Base-by-base conservation (phyloP, 768 basidiomycete genomes). In the Lactifluus subvellereus region DNA sequence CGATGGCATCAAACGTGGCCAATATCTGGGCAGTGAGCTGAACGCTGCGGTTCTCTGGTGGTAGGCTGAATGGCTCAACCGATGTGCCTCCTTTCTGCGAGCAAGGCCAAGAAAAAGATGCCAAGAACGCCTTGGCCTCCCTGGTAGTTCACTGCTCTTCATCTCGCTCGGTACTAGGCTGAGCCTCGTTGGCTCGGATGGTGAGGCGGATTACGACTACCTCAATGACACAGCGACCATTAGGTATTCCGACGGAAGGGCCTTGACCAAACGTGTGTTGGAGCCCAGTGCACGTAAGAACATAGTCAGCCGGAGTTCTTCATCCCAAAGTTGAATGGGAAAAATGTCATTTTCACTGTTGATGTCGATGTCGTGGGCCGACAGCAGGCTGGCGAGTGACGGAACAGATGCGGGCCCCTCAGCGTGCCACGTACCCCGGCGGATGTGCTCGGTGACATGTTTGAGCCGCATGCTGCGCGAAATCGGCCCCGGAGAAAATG, bases 1-100 rank as follows among this genome's bases (percentile, higher is more conserved):
- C 80, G 49, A 89, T 76, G 37, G 79, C 77, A 63, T 89, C 86
- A 6, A 85, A 68, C 6, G 87, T 80, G 70, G 79, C 77, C 4
- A 84, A 72, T 11, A 82, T 69, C 67, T 93, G 89, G 0, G 88
- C 87, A 55, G 78, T 76, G 16, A 91, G 77, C 67, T 91, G 89
- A 48, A 90, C 74, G 68, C 84, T 82, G 6, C 88, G 78, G 69
- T 88, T 84, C 20, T 73, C 71, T 27, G 86, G 74, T 0, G 77
- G 76, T 6, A 81, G 78, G 0, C 59, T 64, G 32, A 60, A 49
- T 4, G 61, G 57, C 71, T 59, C 67, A 42, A 59, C 60, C 4
- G 30, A 59, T 16, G 33, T 42, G 3, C 32, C n/a, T n/a, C 58
- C 58, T 0, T 32, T 57, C 4, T 42, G 54, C 6, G 42, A 35